Percentiles rank a stretch among this genome's conserved stretches.
phyloP scores from a whole-genome alignment of 495 filamentous ascomycete species.

The Penicillium goetzii region DNA sequence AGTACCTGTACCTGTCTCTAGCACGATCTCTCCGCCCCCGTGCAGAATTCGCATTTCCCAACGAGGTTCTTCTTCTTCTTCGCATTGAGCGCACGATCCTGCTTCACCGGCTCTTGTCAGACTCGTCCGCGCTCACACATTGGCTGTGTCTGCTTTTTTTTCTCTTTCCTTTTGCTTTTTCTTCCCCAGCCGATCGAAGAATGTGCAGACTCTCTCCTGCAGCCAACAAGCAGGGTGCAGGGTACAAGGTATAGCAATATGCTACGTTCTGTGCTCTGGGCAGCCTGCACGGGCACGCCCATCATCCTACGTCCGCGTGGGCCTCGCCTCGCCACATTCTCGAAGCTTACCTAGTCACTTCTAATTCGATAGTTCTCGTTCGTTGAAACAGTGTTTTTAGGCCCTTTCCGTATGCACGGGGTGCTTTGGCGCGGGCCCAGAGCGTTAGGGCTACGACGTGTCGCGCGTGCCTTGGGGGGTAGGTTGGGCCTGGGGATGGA shows the following conservation, averaged over 20 bases:
- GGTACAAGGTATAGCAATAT: background rate
- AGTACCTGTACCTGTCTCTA: background rate
- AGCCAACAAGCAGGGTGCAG: background rate
- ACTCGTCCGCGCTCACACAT: background rate
- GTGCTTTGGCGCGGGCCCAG: slow-evolving; percentile 5
- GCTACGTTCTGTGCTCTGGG: background rate
- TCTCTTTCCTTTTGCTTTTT: background rate
- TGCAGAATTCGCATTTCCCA: background rate
- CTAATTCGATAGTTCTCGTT: background rate
- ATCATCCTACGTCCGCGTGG: background rate
- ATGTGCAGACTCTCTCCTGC: slow-evolving; percentile 3
- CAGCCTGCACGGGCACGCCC: slow-evolving; percentile 2
- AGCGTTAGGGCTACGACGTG: background rate
- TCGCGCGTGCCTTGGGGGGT: background rate
- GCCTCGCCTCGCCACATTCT: slow-evolving; percentile 28
- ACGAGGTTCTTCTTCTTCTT: background rate
- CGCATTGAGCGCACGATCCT: slow-evolving; percentile 8
- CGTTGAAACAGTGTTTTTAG: background rate
- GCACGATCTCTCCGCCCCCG: background rate
- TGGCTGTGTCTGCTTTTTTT: background rate
- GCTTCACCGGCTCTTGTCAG: slow-evolving; percentile 24
- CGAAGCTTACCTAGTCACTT: slow-evolving; percentile 25
- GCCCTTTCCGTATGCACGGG: slow-evolving; percentile 2
- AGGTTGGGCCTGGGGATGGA: slow-evolving; percentile 15
- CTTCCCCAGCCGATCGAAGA: slow-evolving; percentile 9